A percentile compares a stretch with the other conserved stretches of the same genome.
Conservation (phyloP, 192 early-diverging fungal genomes). For the Rhizoclosmatium sp. region DNA sequence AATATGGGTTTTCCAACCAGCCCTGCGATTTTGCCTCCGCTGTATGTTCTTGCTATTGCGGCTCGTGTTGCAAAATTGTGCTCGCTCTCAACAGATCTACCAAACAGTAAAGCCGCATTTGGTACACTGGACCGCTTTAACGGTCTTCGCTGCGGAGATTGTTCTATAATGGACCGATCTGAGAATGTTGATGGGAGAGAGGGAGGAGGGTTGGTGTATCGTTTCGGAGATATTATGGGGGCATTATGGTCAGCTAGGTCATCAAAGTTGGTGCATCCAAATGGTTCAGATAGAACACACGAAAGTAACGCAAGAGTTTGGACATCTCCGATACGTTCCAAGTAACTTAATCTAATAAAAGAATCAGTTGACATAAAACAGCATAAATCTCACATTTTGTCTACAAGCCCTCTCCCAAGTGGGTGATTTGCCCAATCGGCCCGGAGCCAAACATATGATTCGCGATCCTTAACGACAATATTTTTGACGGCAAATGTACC, state of each 20-base stretch:
- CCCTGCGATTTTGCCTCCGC: constrained; percentile 1
- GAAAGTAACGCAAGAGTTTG: constrained; percentile 27
- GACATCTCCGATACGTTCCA: constrained; percentile 32
- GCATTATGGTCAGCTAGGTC: not conserved
- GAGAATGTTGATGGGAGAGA: not conserved
- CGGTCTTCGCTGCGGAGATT: not conserved
- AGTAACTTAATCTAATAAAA: constrained; percentile 12
- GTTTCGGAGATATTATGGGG: not conserved
- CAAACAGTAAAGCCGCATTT: not conserved
- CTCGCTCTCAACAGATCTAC: not conserved
- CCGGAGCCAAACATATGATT: constrained; percentile 15
- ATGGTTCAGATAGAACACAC: constrained; percentile 27
- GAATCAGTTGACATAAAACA: not conserved
- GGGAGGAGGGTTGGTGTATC: not conserved
- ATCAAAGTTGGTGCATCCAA: not conserved
- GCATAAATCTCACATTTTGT: constrained; percentile 17
- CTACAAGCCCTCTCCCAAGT: constrained; percentile 23
- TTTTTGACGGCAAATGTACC: constrained; percentile 24
- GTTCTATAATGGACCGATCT: not conserved
- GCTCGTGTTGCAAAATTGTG: too few relatives aligned
- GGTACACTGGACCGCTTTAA: not conserved
- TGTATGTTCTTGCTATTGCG: not conserved
- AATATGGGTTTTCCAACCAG: not conserved
- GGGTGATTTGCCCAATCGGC: constrained; percentile 39
- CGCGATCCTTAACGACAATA: not conserved